phyloP scores from a whole-genome alignment of 306 rosid genomes.

The Trifolium dubium region DNA sequence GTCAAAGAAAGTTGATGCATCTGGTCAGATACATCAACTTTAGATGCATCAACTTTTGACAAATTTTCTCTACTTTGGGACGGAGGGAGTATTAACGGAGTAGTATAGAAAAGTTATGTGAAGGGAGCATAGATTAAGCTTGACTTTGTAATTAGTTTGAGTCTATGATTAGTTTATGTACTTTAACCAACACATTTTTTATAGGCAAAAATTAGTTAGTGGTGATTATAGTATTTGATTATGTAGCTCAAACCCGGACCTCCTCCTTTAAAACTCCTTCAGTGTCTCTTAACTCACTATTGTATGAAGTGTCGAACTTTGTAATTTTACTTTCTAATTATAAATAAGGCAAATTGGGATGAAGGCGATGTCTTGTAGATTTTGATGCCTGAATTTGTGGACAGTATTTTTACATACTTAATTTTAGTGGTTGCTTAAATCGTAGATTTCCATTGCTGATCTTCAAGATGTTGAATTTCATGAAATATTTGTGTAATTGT shows the following conservation, averaged over 20 bases:
- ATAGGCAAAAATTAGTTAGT: neutral
- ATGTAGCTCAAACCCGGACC: neutral
- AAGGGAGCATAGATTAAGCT: slow-evolving; percentile 26
- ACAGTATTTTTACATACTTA: neutral
- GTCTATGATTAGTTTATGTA: slow-evolving; percentile 2
- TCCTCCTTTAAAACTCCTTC: neutral
- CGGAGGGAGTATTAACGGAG: no score
- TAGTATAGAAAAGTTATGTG: neutral
- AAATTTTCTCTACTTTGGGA: no score
- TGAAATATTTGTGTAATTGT: neutral
- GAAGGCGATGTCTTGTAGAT: neutral
- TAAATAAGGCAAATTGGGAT: slow-evolving; percentile 12
- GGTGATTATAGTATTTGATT: neutral
- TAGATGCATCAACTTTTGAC: no score
- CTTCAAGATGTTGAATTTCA: neutral
- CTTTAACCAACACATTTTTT: neutral
- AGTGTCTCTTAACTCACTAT: neutral
- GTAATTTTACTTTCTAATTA: neutral
- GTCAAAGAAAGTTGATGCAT: no score
- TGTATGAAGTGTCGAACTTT: slow-evolving; percentile 13
- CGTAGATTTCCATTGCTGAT: neutral
- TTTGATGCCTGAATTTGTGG: slow-evolving; percentile 7
- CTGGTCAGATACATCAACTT: no score
- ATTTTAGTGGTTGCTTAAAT: slow-evolving; percentile 24
- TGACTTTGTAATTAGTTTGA: slow-evolving; percentile 15